Base-by-base conservation (phyloP, 2,329 filamentous ascomycete species). In the Fusarium sp. region DNA sequence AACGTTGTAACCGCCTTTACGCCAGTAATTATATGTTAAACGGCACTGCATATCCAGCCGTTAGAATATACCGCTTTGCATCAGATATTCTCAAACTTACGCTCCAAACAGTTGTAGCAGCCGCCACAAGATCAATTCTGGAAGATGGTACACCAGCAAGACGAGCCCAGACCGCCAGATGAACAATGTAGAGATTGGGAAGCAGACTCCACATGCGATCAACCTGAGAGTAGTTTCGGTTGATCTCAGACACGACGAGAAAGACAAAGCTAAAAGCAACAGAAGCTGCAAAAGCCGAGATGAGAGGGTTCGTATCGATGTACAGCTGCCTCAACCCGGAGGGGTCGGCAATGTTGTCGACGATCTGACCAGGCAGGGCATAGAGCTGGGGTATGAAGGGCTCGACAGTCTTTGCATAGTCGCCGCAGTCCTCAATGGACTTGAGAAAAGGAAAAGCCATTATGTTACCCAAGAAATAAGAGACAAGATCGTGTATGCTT, bases 21-120 rank as follows among this genome's bases (percentile, higher is more conserved):
- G 93, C 92, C 94, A 98, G 85, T 98, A 99, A 84, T 99, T 99
- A 87, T 90, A 98, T 4, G 96, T 98, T 83, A 99, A 86, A 13
- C 97, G 93, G 67, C 85, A 81, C 94, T 95, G 69, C 27, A 64
- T 11, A n/a, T 57, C n/a, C 9, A 18, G 22, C 48, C 10, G 66
- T 71, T 31, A 76, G 67, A 60, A 41, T 48, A 35, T 6, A 27
- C 4, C 80, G 29, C 6, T 4, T 10, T 22, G 29, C 9, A 52
- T 43, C 6, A 4, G 31, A 56, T 27, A 6, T 10, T 35, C 24
- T 6, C 6, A n/a, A 31, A 60, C 92, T 83, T 85, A 95, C 93
- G 83, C 93, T 94, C 97, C 97, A 99, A 10, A 95, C 77, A 1
- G 89, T 83, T 60, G 91, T 93, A 77, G 94, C 91, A 2, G 91